Evolutionary conservation across 805 yeast species (phyloP).

Genomic region (Ogataea nonfermentans): DNA sequence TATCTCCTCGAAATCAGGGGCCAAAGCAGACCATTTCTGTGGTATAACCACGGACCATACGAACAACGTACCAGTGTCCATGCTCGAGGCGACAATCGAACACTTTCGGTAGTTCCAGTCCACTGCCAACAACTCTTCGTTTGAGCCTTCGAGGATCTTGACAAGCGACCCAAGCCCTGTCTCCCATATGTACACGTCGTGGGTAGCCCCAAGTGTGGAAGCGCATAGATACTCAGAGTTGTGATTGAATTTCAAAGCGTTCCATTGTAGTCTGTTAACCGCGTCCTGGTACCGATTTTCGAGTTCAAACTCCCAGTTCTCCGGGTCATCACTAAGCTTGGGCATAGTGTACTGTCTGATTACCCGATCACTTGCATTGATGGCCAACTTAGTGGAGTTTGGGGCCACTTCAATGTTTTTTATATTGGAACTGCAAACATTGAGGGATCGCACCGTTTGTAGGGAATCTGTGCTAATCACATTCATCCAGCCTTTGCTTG

Average conservation of each 20-base stretch:
- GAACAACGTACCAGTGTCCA: constrained; percentile 80
- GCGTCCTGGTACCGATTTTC: constrained; percentile 88
- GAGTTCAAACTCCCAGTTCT: constrained; percentile 46
- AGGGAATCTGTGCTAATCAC: constrained; percentile 36
- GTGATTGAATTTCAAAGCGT: constrained; percentile 69
- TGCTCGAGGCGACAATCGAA: constrained; percentile 75
- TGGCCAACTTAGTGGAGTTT: constrained; percentile 59
- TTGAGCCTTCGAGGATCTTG: constrained; percentile 86
- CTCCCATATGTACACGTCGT: constrained; percentile 92
- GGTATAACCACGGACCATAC: constrained; percentile 81
- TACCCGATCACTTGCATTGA: constrained; percentile 76
- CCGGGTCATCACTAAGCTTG: constrained; percentile 5
- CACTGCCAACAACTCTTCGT: constrained; percentile 81
- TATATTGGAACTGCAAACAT: constrained; percentile 67
- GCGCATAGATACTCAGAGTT: constrained; percentile 86
- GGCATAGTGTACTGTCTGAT: constrained; percentile 61
- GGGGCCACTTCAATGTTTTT: constrained; percentile 62
- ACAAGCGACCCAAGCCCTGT: constrained; percentile 83
- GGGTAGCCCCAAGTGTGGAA: constrained; percentile 82
- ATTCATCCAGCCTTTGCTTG: constrained; percentile 75
- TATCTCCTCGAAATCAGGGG: constrained; percentile 93
- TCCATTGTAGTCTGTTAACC: constrained; percentile 87
- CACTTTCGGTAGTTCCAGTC: constrained; percentile 83
- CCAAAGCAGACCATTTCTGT: constrained; percentile 94
- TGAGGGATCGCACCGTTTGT: constrained; percentile 40